These are phyloP conservation scores for Raphanus hybrid DNA, from an alignment of 441 rosid species.

Conservation along the genomic window DNA sequence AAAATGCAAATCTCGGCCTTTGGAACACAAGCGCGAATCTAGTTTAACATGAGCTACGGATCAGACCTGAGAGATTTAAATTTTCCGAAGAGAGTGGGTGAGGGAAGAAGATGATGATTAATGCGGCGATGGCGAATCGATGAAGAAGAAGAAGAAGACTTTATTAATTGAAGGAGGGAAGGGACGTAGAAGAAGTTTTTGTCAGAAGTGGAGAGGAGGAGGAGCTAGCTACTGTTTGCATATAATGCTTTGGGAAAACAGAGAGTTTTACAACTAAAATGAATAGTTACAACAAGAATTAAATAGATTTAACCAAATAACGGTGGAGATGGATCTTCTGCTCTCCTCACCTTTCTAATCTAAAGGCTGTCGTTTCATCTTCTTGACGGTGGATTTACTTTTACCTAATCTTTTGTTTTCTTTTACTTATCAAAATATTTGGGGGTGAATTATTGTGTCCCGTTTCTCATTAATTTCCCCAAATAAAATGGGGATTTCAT, in stretches of 20 bases:
- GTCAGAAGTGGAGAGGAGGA: slow-evolving; percentile 27
- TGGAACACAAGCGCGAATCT: slow-evolving; percentile 27
- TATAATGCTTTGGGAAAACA: slow-evolving; percentile 29
- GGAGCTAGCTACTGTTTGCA: slow-evolving; percentile 25
- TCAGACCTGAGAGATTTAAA: slow-evolving; percentile 2
- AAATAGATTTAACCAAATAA: neutral
- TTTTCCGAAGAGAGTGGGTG: neutral
- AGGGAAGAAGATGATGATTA: slow-evolving; percentile 9
- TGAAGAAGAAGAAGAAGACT: slow-evolving; percentile 26
- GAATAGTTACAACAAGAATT: neutral
- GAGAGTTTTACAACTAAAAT: slow-evolving; percentile 21
- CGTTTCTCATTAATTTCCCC: neutral
- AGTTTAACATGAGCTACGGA: slow-evolving; percentile 10
- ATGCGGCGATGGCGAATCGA: slow-evolving; percentile 33
- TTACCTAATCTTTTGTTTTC: neutral
- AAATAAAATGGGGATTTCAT: neutral
- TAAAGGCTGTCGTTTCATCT: slow-evolving; percentile 18
- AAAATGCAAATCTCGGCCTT: slow-evolving; percentile 33
- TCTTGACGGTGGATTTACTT: neutral
- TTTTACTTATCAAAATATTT: slow-evolving; percentile 1
- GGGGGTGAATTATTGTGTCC: neutral
- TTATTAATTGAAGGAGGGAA: slow-evolving; percentile 4
- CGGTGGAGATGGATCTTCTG: slow-evolving; percentile 29
- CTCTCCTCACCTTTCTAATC: neutral
- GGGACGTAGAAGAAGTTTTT: slow-evolving; percentile 22